phyloP scores from a whole-genome alignment of 148 eudicot species.

The Rhododendron ferrugineum region DNA sequence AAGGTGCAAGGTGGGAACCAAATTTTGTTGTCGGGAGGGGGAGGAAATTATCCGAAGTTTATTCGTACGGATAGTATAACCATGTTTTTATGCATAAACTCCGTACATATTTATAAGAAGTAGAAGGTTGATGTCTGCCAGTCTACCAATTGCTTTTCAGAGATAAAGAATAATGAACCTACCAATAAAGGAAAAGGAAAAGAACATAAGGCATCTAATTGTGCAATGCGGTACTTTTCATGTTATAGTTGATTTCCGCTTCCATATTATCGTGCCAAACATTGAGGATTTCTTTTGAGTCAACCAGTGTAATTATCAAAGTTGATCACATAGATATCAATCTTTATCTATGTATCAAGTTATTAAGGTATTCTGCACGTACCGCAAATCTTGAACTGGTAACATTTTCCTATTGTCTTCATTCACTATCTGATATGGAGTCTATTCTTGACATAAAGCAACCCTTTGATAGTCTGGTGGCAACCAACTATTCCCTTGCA shows the following conservation, averaged over 20 bases:
- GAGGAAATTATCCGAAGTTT: neutral
- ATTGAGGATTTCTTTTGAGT: neutral
- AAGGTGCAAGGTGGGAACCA: neutral
- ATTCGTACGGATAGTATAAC: neutral
- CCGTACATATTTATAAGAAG: neutral
- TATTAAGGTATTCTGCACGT: neutral
- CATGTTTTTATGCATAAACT: neutral
- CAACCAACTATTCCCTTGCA: neutral
- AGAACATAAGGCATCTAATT: neutral
- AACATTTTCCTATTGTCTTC: neutral
- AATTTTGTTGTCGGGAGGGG: neutral
- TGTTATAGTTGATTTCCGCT: neutral
- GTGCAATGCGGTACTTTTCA: neutral
- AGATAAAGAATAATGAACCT: neutral
- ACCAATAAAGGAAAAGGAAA: neutral
- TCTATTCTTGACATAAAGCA: neutral
- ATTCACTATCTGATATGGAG: neutral
- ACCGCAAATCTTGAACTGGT: neutral
- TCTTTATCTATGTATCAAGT: neutral
- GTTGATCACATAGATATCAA: neutral
- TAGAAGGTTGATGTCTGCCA: neutral
- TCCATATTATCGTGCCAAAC: neutral
- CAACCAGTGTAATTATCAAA: neutral
- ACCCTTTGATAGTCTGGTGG: neutral
- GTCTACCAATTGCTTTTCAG: neutral